phyloP scores from a whole-genome alignment of 257 asterid genomes.

The Ocimum tenuiflorum region DNA sequence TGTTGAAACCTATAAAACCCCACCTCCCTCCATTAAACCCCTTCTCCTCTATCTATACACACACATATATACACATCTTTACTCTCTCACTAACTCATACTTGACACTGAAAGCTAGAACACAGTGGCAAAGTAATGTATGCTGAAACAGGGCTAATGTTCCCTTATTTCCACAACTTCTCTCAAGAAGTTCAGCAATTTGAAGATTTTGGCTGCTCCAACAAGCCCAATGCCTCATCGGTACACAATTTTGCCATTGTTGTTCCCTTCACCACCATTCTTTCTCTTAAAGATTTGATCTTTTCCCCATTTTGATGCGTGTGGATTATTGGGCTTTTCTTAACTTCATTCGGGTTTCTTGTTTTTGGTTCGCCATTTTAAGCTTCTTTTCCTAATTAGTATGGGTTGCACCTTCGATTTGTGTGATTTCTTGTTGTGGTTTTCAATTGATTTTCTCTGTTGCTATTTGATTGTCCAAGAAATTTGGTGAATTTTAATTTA shows the following conservation, averaged over 20 bases:
- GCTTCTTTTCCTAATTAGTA: background rate
- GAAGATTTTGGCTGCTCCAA: slow-evolving; percentile 49
- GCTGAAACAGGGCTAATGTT: slow-evolving; percentile 59
- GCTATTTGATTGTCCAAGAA: slow-evolving; percentile 7
- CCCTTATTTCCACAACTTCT: slow-evolving; percentile 55
- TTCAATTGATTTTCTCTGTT: background rate
- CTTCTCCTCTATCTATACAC: slow-evolving; percentile 17
- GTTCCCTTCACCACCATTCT: slow-evolving; percentile 16
- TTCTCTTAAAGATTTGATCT: slow-evolving; percentile 13
- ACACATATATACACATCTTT: slow-evolving; percentile 7
- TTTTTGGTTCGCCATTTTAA: background rate
- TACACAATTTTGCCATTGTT: slow-evolving; percentile 12
- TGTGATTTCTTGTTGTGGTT: background rate
- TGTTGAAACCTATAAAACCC: slow-evolving; percentile 44
- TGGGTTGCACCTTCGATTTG: background rate
- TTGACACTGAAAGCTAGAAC: background rate
- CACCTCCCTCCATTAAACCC: slow-evolving; percentile 29
- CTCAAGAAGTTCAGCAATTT: slow-evolving; percentile 53
- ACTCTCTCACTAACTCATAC: slow-evolving; percentile 6
- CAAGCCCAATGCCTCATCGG: slow-evolving; percentile 54
- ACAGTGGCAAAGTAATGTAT: slow-evolving; percentile 40
- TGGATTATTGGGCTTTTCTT: slow-evolving; percentile 1
- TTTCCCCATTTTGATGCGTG: background rate
- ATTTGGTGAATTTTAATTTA: background rate
- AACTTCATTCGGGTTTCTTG: slow-evolving; percentile 4